Evolutionary conservation across 2,329 filamentous ascomycete species (phyloP), one percentile per base, ranked within the genome.

Genomic region (Paecilomyces niveus): DNA sequence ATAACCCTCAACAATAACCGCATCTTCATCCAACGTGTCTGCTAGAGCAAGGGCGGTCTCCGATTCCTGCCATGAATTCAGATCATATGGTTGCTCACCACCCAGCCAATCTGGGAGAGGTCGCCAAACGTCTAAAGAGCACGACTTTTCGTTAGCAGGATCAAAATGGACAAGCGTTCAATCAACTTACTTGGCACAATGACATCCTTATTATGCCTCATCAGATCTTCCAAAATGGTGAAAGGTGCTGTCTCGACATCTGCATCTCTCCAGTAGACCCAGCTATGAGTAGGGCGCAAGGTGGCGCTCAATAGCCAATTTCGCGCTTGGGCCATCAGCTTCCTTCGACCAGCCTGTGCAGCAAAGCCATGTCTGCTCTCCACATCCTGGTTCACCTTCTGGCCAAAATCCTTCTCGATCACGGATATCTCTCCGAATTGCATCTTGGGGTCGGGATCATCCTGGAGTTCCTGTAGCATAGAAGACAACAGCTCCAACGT

Each of bases 1-100:
- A 71, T 99, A 99, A 18, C 94, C 94, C 76, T 99, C 94, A 3
- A 99, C 94, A 75, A 99, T 99, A 45, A 99, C 94, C 3, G 94
- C 94, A 72, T 99, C 94, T 73, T 99, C 94, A 64, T 99, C 94
- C 3, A 99, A 82, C 0, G 92, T 96, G 63, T 99, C 93, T 10
- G 94, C 94, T 39, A 99, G 82, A 8, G 91, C 90, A 56, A 99
- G 81, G 0, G 94, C 94, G 0, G 94, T 99, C 71, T 99, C 95
- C 0, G 94, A 99, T 75, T 99, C 94, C 75, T 99, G 94, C 94
- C 94, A 99, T 15, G 93, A 97, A 74, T 99, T 99, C 67, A 99
- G 76, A 76, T 99, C 94, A 73, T 99, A 99, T 1, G 94, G 94
- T 73, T 99, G 94, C 73, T 99, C 94, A 68, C 94, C 95, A 53